phyloP scores from a whole-genome alignment of 768 basidiomycete species.

The Suillus clintonianus region DNA sequence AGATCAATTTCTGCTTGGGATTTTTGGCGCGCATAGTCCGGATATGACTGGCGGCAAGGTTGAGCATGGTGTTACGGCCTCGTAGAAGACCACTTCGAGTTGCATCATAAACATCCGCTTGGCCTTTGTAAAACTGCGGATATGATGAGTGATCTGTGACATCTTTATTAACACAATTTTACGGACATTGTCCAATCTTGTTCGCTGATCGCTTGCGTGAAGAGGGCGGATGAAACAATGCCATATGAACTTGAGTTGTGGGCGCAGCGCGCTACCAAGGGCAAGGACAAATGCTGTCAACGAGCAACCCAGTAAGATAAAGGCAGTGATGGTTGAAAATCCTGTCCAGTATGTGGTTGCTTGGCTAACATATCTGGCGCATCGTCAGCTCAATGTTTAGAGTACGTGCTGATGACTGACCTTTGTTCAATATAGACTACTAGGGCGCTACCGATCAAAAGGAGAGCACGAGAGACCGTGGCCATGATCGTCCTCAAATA shows the following conservation, averaged over 20 bases:
- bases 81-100: slow-evolving; percentile 63
- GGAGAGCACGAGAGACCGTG: slow-evolving; percentile 15
- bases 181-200: slow-evolving; percentile 45
- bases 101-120: slow-evolving; percentile 72
- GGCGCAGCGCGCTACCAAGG: slow-evolving; percentile 29
- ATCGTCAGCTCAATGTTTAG: background rate
- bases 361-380: slow-evolving; percentile 14
- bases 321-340: slow-evolving; percentile 27
- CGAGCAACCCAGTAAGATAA: slow-evolving; percentile 27
- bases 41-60: slow-evolving; percentile 65
- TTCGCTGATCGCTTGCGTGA: slow-evolving; percentile 40
- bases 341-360: slow-evolving; percentile 30
- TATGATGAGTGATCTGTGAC: background rate
- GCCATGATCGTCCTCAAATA: background rate
- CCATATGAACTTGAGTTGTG: slow-evolving; percentile 50
- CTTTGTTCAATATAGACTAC: slow-evolving; percentile 16
- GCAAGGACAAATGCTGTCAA: slow-evolving; percentile 21
- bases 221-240: slow-evolving; percentile 51
- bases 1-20: slow-evolving; percentile 55
- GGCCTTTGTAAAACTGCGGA: slow-evolving; percentile 61
- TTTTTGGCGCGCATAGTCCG: slow-evolving; percentile 42
- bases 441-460: slow-evolving; percentile 21
- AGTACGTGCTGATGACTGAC: slow-evolving; percentile 9
- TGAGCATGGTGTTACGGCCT: slow-evolving; percentile 73
- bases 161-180: background rate